Conservation (phyloP, 768 basidiomycete genomes). For the Amanita jacksonii region DNA sequence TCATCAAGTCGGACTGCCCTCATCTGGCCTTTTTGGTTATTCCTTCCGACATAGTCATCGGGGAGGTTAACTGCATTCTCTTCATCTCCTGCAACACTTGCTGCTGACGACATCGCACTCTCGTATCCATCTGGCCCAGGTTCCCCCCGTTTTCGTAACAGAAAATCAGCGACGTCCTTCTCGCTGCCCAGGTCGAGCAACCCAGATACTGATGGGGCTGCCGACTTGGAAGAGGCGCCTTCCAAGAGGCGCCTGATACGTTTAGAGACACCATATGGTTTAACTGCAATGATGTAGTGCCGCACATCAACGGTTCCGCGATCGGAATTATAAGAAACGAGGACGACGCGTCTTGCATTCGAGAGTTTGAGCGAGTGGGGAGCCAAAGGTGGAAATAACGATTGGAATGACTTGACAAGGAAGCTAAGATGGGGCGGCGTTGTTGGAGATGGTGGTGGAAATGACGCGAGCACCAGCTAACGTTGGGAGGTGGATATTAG, state of each 20-base stretch:
- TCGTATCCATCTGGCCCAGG: conserved; percentile 64
- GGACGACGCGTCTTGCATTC: conserved; percentile 88
- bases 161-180: conserved; percentile 92
- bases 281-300: conserved; percentile 92
- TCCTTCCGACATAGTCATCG: conserved; percentile 90
- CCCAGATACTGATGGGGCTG: conserved; percentile 22
- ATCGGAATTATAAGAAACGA: conserved; percentile 84
- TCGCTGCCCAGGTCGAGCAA: conserved; percentile 81
- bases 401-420: conserved; percentile 93
- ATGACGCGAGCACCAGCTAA: conserved; percentile 94
- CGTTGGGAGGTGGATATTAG: conserved; percentile 6
- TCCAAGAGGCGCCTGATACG: conserved; percentile 85
- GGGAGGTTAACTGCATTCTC: conserved; percentile 77
- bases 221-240: conserved; percentile 29
- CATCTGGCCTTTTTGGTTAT: conserved; percentile 86
- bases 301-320: conserved; percentile 85
- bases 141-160: conserved; percentile 64
- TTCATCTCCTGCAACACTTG: conserved; percentile 80
- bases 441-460: conserved; percentile 61
- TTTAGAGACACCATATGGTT: conserved; percentile 88
- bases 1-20: conserved; percentile 90
- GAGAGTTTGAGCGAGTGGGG: conserved; percentile 73
- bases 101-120: conserved; percentile 70
- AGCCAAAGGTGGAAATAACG: conserved; percentile 88
- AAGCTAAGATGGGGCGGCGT: conserved; percentile 82